Conservation (phyloP, 2,329 filamentous ascomycete genomes). For the Lasiodiplodia gonubiensis region DNA sequence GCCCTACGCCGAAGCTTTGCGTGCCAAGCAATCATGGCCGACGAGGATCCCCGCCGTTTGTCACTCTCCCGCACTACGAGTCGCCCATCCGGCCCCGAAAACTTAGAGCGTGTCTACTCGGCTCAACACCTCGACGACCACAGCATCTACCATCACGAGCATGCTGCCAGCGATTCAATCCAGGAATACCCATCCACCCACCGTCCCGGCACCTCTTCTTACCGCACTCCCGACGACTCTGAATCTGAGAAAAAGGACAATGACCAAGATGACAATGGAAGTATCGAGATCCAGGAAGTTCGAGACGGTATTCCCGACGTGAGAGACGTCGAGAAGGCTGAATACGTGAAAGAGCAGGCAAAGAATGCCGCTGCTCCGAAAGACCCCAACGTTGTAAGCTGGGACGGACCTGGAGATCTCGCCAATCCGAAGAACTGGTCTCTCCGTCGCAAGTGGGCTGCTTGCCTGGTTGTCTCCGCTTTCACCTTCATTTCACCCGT, state of each 20-base stretch:
- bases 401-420: conserved; percentile 54
- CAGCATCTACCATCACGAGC: conserved; percentile 43
- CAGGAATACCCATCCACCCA: not conserved
- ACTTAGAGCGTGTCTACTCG: conserved; percentile 37
- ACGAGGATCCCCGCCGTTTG: conserved; percentile 9
- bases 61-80: conserved; percentile 21
- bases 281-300: conserved; percentile 35
- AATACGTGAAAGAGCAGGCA: conserved; percentile 37
- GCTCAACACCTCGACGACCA: conserved; percentile 43
- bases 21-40: conserved; percentile 22
- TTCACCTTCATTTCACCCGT: conserved; percentile 49
- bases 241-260: conserved; percentile 32
- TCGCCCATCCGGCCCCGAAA: conserved; percentile 34
- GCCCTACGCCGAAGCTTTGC: conserved; percentile 4
- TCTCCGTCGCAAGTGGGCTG: conserved; percentile 51
- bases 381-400: conserved; percentile 47
- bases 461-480: conserved; percentile 51
- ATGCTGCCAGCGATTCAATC: conserved; percentile 34
- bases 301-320: conserved; percentile 39
- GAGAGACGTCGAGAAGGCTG: conserved; percentile 38
- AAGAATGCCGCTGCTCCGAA: conserved; percentile 36
- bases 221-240: conserved; percentile 30
- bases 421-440: conserved; percentile 56
- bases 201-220: not conserved
- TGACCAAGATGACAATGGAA: conserved; percentile 28